Percentiles rank a stretch among this genome's conserved stretches.
Evolutionary conservation across 2,329 filamentous ascomycete species (phyloP).

Genomic region (Fusarium veterinarium): DNA sequence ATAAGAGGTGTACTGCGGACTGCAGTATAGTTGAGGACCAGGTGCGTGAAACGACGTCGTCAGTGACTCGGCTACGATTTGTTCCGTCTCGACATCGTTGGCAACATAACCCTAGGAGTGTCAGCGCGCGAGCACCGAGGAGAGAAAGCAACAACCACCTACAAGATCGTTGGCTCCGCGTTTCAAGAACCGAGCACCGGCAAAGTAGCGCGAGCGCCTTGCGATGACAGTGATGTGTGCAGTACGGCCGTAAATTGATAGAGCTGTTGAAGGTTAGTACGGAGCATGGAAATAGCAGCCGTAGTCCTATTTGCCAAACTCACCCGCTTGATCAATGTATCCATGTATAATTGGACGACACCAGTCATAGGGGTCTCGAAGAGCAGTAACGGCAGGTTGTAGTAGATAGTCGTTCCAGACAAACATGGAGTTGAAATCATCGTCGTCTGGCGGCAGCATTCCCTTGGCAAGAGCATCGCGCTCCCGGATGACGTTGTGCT

Average conservation of each 20-base stretch:
- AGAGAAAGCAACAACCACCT: conserved; percentile 25
- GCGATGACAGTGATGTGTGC: conserved; percentile 96
- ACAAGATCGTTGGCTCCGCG: conserved; percentile 89
- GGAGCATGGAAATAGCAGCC: neutral
- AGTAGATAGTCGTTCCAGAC: conserved; percentile 96
- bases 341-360: conserved; percentile 96
- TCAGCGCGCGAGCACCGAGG: conserved; percentile 7
- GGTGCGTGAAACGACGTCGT: conserved; percentile 97
- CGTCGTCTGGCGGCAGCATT: conserved; percentile 65
- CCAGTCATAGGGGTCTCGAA: conserved; percentile 93
- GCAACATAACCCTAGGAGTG: conserved; percentile 82
- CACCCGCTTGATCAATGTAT: conserved; percentile 88
- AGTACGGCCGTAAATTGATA: conserved; percentile 86
- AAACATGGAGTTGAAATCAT: conserved; percentile 93
- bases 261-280: conserved; percentile 54
- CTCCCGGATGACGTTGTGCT: conserved; percentile 90
- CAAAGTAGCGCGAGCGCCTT: conserved; percentile 90
- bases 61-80: conserved; percentile 93
- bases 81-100: conserved; percentile 98
- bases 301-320: conserved; percentile 8
- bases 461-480: conserved; percentile 76
- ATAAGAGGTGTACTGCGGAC: conserved; percentile 93
- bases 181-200: conserved; percentile 93
- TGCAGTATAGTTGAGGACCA: conserved; percentile 85
- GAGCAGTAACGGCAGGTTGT: conserved; percentile 73